phyloP scores from a whole-genome alignment of 2,329 filamentous ascomycete genomes.

The Pestalotiopsis sp. region DNA sequence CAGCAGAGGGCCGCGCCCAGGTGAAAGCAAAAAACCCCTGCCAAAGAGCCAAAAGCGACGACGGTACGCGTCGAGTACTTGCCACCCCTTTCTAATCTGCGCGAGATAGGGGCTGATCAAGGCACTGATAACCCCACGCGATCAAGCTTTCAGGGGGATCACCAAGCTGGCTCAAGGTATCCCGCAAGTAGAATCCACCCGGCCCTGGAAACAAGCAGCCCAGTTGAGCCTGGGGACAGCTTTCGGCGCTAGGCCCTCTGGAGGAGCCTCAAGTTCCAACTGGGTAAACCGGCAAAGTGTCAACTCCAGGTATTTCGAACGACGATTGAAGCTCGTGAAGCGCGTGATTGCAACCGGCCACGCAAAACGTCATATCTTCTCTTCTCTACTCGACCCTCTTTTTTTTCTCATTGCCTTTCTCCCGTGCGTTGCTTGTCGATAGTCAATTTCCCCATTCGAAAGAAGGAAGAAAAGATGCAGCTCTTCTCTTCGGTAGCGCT shows the following conservation, averaged over 20 bases:
- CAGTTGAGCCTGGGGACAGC: neutral
- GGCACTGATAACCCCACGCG: neutral
- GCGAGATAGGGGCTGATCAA: neutral
- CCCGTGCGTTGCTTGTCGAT: neutral
- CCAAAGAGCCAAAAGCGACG: neutral
- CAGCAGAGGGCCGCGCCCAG: neutral
- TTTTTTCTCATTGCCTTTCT: neutral
- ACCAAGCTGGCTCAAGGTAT: neutral
- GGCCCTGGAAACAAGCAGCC: neutral
- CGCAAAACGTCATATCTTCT: slow-evolving; percentile 5
- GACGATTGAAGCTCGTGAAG: slow-evolving; percentile 10
- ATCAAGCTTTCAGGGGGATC: neutral
- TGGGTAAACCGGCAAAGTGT: slow-evolving; percentile 16
- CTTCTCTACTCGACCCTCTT: neutral
- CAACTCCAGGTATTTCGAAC: slow-evolving; percentile 13
- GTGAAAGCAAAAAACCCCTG: neutral
- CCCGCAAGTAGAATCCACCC: slow-evolving; percentile 1
- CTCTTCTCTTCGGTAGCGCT: slow-evolving; percentile 45
- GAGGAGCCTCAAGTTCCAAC: slow-evolving; percentile 2
- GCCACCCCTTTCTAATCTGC: neutral
- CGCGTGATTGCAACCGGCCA: slow-evolving; percentile 1
- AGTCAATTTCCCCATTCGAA: slow-evolving; percentile 5
- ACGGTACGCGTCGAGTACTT: neutral
- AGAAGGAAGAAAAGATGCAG: slow-evolving; percentile 38
- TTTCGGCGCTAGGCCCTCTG: slow-evolving; percentile 7